Evolutionary conservation across 129 eudicot genomes (phyloP), one percentile per base, ranked within the genome.

Genomic region (Saposhnikovia divaricata): DNA sequence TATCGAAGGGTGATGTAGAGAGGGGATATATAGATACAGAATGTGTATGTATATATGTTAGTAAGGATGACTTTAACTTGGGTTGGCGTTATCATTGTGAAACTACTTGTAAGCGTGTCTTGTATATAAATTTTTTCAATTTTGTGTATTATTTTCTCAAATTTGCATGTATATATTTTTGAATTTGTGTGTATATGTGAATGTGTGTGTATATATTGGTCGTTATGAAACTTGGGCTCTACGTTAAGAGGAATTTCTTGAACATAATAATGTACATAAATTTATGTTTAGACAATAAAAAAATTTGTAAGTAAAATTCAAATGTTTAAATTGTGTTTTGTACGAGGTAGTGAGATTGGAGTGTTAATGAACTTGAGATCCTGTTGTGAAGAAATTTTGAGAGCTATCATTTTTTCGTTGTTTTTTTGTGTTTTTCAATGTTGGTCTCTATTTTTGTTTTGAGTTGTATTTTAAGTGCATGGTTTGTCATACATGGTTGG

Each of bases 41-140:
- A 42, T n/a, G 47, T 77, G 68, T 72, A 3, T 2, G 69, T 61
- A 61, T 61, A 61, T 61, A 51, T 51, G 59, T 51, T 50, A 39
- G 59, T 19, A 55, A 55, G 63, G 27, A 72, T 72, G 76, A 72
- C 51, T 55, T 53, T 23, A 42, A 21, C 10, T 43, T 43, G 76
- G 37, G 53, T 57, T 21, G 81, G 74, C 12, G 86, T 85, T 80
- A 80, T 83, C 72, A 70, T 84, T 72, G 76, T 82, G 55, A 63
- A 48, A 81, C 81, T 78, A 51, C 10, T 57, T 57, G 6, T 55
- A 3, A 40, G n/a, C 77, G 81, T 79, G 59, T 74, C 34, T 0
- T 34, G 4, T 37, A 13, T 69, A 28, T 25, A 4, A 28, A 1
- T 5, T 66, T 66, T 25, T 66, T 66, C 16, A 25, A n/a, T 34